Conservation (phyloP, 1,284 basidiomycete genomes). For the Irpex sp. region DNA sequence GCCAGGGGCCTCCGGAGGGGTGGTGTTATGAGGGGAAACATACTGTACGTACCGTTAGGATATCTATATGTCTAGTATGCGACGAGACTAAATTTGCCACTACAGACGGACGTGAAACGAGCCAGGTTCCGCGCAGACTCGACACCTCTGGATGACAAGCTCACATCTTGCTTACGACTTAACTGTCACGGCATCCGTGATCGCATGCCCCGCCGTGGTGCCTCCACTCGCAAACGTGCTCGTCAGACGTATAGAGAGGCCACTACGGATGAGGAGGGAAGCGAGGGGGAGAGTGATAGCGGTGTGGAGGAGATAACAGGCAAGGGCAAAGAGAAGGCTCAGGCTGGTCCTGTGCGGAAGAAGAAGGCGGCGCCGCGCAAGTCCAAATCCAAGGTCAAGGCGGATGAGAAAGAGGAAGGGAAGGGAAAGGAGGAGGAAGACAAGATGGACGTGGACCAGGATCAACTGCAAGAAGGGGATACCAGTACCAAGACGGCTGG, state of each 20-base stretch:
- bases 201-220: constrained; percentile 21
- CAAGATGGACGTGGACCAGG: constrained; percentile 24
- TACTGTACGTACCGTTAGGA: constrained; percentile 57
- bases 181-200: constrained; percentile 45
- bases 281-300: constrained; percentile 27
- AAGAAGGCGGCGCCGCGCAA: constrained; percentile 2
- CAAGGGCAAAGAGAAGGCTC: constrained; percentile 17
- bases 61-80: too few species aligned
- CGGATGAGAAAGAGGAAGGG: constrained; percentile 15
- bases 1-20: constrained; percentile 74
- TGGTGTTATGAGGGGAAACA: constrained; percentile 81
- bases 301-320: constrained; percentile 29
- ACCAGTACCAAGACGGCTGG: constrained; percentile 17
- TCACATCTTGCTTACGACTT: constrained; percentile 49
- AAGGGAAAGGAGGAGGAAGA: constrained; percentile 18
- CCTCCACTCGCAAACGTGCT: constrained; percentile 23
- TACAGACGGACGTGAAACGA: constrained; percentile 67
- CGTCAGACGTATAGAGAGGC: constrained; percentile 21
- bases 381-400: constrained; percentile 8
- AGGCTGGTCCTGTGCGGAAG: constrained; percentile 1
- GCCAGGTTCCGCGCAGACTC: constrained; percentile 74
- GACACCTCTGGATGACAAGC: constrained; percentile 58
- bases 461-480: too few species aligned
- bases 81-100: too few species aligned
- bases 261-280: constrained; percentile 23